phyloP scores from a whole-genome alignment of 2,329 filamentous ascomycete species.

The Aspergillus brunneoviolaceus region DNA sequence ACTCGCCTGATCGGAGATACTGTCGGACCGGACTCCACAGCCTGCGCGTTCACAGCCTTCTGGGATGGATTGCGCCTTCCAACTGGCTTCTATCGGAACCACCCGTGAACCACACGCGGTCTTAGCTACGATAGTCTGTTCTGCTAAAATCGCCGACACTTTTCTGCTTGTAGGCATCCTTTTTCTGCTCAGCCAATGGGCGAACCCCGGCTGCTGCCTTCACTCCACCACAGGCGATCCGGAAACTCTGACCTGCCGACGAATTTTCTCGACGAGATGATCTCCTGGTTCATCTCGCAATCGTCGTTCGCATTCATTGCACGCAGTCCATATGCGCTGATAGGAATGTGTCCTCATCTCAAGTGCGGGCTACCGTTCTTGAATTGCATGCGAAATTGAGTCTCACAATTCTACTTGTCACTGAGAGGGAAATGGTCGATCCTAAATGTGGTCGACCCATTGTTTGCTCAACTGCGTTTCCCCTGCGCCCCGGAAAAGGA shows the following conservation, averaged over 20 bases:
- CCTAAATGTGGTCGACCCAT: constrained; percentile 1
- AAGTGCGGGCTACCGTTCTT: not conserved
- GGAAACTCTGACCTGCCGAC: constrained; percentile 6
- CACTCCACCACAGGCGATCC: constrained; percentile 3
- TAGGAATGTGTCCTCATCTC: not conserved
- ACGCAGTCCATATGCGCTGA: not conserved
- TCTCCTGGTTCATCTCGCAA: not conserved
- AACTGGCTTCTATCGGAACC: not conserved
- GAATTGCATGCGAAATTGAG: not conserved
- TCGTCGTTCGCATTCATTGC: not conserved
- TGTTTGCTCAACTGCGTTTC: not conserved
- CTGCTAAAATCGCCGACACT: constrained; percentile 1
- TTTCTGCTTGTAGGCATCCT: not conserved
- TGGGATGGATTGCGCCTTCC: not conserved
- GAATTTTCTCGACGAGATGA: constrained; percentile 6
- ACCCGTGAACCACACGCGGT: constrained; percentile 3
- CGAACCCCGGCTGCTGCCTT: not conserved
- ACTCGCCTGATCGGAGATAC: constrained; percentile 4
- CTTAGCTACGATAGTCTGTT: constrained; percentile 6
- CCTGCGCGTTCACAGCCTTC: not conserved
- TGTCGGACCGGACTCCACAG: constrained; percentile 2
- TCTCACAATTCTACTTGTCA: not conserved
- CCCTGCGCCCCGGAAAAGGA: constrained; percentile 2
- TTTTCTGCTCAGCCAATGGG: not conserved
- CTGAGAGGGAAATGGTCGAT: not conserved